These are phyloP conservation scores for Sporothrix protearum DNA, from an alignment of 2,329 filamentous ascomycete genomes.

Conservation along the genomic window DNA sequence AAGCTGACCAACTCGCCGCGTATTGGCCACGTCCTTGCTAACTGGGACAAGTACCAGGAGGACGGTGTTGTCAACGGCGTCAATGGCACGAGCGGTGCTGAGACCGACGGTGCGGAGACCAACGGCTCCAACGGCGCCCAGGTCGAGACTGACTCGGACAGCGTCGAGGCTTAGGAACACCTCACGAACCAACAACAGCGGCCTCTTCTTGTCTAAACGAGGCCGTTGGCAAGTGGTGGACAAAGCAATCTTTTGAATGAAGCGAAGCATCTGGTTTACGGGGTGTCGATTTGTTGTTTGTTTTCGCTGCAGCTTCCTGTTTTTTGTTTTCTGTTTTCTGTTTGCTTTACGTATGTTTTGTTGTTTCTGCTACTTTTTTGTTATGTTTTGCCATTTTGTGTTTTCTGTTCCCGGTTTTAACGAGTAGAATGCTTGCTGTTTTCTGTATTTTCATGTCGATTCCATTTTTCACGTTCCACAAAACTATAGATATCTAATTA, in stretches of 20 bases:
- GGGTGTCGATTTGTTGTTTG: neutral
- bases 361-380: neutral
- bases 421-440: conserved; percentile 5
- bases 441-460: neutral
- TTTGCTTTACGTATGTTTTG: neutral
- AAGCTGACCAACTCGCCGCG: conserved; percentile 78
- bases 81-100: conserved; percentile 23
- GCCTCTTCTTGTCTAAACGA: neutral
- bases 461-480: neutral
- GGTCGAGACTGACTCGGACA: conserved; percentile 17
- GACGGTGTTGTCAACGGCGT: conserved; percentile 38
- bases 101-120: neutral
- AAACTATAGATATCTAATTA: conserved; percentile 11
- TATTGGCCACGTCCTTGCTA: conserved; percentile 77
- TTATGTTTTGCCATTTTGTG: neutral
- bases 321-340: neutral
- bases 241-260: neutral
- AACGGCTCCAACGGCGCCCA: conserved; percentile 1
- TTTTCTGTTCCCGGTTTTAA: neutral
- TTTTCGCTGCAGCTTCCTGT: no score
- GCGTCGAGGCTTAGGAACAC: conserved; percentile 20
- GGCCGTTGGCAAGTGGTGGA: neutral
- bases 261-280: neutral
- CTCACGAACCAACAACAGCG: neutral
- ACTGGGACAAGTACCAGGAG: conserved; percentile 73